These are phyloP conservation scores for Acanthochlamys bracteata DNA, from an alignment of 106 monocot species.

Conservation along the genomic window DNA sequence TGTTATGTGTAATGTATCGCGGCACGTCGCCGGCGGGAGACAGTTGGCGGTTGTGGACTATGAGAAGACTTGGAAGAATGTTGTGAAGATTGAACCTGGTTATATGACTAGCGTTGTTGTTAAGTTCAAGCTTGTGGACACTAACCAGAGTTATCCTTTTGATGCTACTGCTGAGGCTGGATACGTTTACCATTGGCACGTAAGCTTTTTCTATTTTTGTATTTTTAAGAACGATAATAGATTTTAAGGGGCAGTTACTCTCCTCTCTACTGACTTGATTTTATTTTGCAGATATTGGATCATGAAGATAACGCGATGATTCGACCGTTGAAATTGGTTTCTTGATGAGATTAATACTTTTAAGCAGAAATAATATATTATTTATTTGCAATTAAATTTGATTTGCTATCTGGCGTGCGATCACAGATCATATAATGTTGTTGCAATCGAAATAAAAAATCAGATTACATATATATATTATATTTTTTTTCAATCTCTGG, in stretches of 20 bases:
- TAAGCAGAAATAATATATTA: too few relatives aligned
- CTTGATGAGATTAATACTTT: neutral
- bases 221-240: too few relatives aligned
- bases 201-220: constrained; percentile 17
- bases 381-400: too few relatives aligned
- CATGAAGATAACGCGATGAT: constrained; percentile 2
- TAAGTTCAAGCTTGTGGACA: constrained; percentile 32
- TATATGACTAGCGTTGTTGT: constrained; percentile 56
- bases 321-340: neutral
- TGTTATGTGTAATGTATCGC: constrained; percentile 26
- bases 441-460: too few relatives aligned
- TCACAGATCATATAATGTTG: too few relatives aligned
- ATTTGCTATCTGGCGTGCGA: too few relatives aligned
- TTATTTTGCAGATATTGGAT: constrained; percentile 1
- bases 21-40: constrained; percentile 25
- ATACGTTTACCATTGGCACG: constrained; percentile 87
- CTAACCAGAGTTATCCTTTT: constrained; percentile 36
- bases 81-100: constrained; percentile 70
- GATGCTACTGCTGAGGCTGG: constrained; percentile 71
- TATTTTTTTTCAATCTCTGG: too few relatives aligned
- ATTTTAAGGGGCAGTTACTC: too few relatives aligned
- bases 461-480: too few relatives aligned
- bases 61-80: constrained; percentile 90
- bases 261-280: neutral
- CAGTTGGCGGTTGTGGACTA: constrained; percentile 16